Base-by-base conservation (phyloP, 2,329 filamentous ascomycete genomes). In the Paraconiothyrium sp. region DNA sequence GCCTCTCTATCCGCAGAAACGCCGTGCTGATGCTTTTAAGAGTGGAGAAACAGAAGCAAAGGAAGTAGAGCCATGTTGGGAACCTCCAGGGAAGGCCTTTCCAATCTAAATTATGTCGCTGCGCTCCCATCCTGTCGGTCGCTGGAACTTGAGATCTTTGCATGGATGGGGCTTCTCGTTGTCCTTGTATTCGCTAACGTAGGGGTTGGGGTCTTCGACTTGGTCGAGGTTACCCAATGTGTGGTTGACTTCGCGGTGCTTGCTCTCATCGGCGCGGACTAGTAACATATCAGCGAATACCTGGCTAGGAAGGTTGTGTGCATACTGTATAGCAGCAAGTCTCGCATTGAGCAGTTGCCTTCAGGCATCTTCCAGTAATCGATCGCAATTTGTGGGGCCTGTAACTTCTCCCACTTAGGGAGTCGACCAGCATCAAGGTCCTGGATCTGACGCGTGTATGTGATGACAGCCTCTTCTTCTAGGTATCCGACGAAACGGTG, bases 401-500 rank as follows among this genome's bases (percentile, higher is more conserved):
- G 71, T 72, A 97, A 89, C 8, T 89, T 86, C 30, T 87, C 84
- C 94, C 95, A 99, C 70, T 88, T 88, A 0, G 94, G 93, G 14
- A 97, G 82, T 61, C 88, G 86, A n/a, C 94, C 94, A 2, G 86
- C 85, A 61, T 98, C 94, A 27, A 99, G 86, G 74, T 98, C 95
- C 67, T 89, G 84, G 71, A 98, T 91, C 63, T 93, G 92, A 54
- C 93, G 89, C 0, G 93, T 95, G 82, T 99, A 99, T 0, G 95
- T 99, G 74, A 97, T 87, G 1, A 98, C 94, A 9, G 95, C 95
- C 79, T 99, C 95, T 78, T 99, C 95, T 79, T 99, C 95, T 13
- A 99, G 88, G 72, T 98, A 98, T 1, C 94, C 95, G 57, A 98
- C 94, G 78, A 99, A 98, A 48, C 95, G 90, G 79, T 99, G 95